Evolutionary conservation across 2,329 filamentous ascomycete genomes (phyloP).

Genomic region (Dothideomycetes sp.): DNA sequence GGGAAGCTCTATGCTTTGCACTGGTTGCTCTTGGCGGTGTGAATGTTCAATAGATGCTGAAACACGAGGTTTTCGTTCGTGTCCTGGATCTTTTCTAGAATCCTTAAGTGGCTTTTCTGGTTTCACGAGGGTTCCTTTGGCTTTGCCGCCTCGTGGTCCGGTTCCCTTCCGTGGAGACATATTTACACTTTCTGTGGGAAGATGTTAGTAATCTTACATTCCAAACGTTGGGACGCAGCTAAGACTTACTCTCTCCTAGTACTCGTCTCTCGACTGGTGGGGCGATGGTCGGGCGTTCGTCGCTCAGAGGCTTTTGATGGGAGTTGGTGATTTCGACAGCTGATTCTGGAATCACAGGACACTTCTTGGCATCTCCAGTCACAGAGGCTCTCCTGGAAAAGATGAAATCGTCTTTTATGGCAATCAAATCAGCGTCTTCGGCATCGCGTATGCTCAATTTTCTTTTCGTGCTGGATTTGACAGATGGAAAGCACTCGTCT

Average conservation of each 20-base stretch:
- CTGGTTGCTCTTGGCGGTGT: slow-evolving; percentile 10
- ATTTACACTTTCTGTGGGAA: slow-evolving; percentile 24
- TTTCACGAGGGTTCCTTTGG: slow-evolving; percentile 13
- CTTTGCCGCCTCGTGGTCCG: slow-evolving; percentile 8
- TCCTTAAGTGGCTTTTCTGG: slow-evolving; percentile 8
- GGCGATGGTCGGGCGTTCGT: neutral
- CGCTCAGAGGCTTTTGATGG: neutral
- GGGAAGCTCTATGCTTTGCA: slow-evolving; percentile 7
- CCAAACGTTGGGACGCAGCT: no score
- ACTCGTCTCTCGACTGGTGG: slow-evolving; percentile 24
- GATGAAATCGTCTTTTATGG: slow-evolving; percentile 31
- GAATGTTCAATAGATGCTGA: slow-evolving; percentile 13
- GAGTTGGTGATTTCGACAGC: neutral
- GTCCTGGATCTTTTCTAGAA: slow-evolving; percentile 5
- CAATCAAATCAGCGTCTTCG: slow-evolving; percentile 25
- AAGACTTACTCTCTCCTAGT: slow-evolving; percentile 32
- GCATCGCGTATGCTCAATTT: slow-evolving; percentile 45
- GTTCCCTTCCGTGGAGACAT: slow-evolving; percentile 21
- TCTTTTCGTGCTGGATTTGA: slow-evolving; percentile 45
- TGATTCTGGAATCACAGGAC: neutral
- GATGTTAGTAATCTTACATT: no score
- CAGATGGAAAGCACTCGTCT: no score
- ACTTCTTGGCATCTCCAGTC: slow-evolving; percentile 5
- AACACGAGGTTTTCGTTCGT: slow-evolving; percentile 7
- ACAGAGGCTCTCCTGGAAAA: slow-evolving; percentile 28